A percentile compares a stretch with the other conserved stretches of the same genome.
Evolutionary conservation across 148 eudicot species (phyloP).

Genomic region (Rhododendron simsii): DNA sequence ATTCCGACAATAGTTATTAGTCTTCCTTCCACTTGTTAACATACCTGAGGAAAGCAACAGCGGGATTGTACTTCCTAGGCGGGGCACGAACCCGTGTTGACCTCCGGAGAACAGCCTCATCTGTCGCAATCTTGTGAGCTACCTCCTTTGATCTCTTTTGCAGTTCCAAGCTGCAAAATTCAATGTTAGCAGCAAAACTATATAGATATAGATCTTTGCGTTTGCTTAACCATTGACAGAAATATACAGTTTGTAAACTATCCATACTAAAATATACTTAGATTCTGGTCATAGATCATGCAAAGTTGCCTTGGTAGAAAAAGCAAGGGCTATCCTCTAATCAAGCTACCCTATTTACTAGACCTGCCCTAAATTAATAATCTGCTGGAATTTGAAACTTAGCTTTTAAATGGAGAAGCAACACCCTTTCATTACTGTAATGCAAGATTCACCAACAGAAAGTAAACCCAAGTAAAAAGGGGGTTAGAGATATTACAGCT

Average conservation of each 20-base stretch:
- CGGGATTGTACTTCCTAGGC: constrained; percentile 67
- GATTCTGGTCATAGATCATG: neutral
- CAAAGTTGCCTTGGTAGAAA: neutral
- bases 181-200: neutral
- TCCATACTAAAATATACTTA: neutral
- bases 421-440: neutral
- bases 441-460: neutral
- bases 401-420: neutral
- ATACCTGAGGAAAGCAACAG: constrained; percentile 79
- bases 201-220: neutral
- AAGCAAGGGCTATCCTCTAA: neutral
- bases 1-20: constrained; percentile 8
- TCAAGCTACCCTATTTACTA: neutral
- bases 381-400: neutral
- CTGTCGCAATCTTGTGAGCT: constrained; percentile 41
- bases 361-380: neutral
- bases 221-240: neutral
- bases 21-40: constrained; percentile 83
- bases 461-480: neutral
- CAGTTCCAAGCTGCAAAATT: constrained; percentile 55
- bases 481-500: neutral
- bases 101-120: constrained; percentile 71
- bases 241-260: neutral
- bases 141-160: constrained; percentile 73
- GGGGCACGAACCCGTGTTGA: constrained; percentile 96